Base-by-base conservation (phyloP, 495 filamentous ascomycete species). In the Hypoxylon perforatum region DNA sequence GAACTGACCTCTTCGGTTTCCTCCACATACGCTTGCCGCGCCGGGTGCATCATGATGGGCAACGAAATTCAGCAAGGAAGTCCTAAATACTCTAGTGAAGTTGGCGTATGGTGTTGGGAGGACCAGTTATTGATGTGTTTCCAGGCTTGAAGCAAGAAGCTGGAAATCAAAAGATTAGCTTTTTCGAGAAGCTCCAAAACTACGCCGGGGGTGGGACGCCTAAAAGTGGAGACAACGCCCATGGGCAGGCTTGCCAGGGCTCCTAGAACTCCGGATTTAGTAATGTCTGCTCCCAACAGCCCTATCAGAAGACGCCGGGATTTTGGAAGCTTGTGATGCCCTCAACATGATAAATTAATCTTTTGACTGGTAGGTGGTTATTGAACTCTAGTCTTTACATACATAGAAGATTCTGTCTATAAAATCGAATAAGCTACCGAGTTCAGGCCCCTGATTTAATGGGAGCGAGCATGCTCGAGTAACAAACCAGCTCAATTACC, bases 21-120 rank as follows among this genome's bases (percentile, higher is more conserved):
- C 82, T 97, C 95, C 63, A 97, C 92, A 78, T 96, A 97, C n/a
- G 95, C 94, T 76, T 94, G 91, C 67, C 95, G 85, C 69, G 95
- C 85, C 38, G 95, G 95, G 81, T 97, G 95, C 82, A 97, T 93
- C 87, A 80, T 84, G 23, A 47, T 79, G 66, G 71, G 69, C 72
- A 61, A 70, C 21, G 2, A n/a, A 17, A 1, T 4, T 38, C 17
- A 3, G 39, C 39, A 8, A 42, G 14, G 5, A 17, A 42, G 8
- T 1, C n/a, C 2, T n/a, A 4, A 17, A 6, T 12, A 14, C 12
- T 14, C 17, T 42, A 8, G 14, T 3, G n/a, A 17, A 17, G 39
- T n/a, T 42, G 39, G 39, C 12, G 39, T 42, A 17, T 42, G 39
- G n/a, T 12, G 2, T 42, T 42, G 12, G n/a, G 14, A 42, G 4